Evolutionary conservation across 2,329 filamentous ascomycete genomes (phyloP).

Genomic region (Colletotrichum tanaceti): DNA sequence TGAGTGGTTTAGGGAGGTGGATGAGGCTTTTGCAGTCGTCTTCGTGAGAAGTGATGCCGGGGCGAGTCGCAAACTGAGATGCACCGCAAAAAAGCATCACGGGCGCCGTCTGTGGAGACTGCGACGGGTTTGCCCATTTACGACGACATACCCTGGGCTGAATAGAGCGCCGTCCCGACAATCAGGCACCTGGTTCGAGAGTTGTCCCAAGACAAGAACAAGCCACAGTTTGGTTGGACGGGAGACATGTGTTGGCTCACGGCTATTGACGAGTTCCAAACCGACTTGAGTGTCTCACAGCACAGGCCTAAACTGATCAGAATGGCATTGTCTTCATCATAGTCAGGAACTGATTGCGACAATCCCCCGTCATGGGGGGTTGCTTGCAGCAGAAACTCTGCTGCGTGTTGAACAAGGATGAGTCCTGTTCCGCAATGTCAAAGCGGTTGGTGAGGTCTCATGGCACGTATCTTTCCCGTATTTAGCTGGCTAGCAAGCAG

Average conservation of each 20-base stretch:
- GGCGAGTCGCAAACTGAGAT: constrained; percentile 15
- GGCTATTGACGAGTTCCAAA: constrained; percentile 24
- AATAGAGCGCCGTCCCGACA: constrained; percentile 34
- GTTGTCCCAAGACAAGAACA: constrained; percentile 10
- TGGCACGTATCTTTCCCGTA: not conserved
- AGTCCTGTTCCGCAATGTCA: constrained; percentile 4
- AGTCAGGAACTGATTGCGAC: constrained; percentile 9
- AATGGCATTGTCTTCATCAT: constrained; percentile 27
- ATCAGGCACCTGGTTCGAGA: constrained; percentile 33
- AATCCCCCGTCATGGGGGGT: constrained; percentile 1
- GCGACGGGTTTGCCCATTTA: constrained; percentile 6
- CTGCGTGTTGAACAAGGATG: constrained; percentile 7
- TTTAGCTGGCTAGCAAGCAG: constrained; percentile 2
- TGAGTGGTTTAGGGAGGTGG: not conserved
- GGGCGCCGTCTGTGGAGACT: constrained; percentile 18
- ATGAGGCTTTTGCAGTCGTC: constrained; percentile 4
- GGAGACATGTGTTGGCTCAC: constrained; percentile 33
- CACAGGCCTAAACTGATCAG: constrained; percentile 14
- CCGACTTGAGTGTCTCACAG: constrained; percentile 28
- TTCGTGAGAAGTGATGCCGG: constrained; percentile 5
- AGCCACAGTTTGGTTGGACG: constrained; percentile 27
- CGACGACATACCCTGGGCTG: constrained; percentile 12
- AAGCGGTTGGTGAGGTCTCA: constrained; percentile 19
- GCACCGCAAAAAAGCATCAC: constrained; percentile 12
- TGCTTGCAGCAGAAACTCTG: constrained; percentile 8